These are phyloP conservation scores for Penicillium decumbens DNA, from an alignment of 2,329 filamentous ascomycete genomes.

Conservation along the genomic window DNA sequence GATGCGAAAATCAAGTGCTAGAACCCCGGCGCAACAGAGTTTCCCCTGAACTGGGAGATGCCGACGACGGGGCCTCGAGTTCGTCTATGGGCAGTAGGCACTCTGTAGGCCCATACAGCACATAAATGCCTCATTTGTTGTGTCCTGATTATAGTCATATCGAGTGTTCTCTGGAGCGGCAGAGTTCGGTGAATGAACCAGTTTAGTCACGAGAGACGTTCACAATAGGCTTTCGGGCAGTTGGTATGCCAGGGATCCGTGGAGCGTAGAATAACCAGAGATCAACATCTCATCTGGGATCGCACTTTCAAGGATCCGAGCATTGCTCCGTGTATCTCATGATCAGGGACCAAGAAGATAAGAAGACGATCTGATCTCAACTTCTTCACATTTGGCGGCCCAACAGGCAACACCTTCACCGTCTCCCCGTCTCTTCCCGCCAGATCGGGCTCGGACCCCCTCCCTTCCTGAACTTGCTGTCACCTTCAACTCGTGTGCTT, in stretches of 20 bases:
- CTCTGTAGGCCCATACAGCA: not conserved
- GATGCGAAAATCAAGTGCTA: not conserved
- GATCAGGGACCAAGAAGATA: not conserved
- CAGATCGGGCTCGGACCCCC: slow-evolving; percentile 23
- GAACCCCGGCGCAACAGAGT: slow-evolving; percentile 6
- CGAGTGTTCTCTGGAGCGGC: not conserved
- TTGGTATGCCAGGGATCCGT: not conserved
- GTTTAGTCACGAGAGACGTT: not conserved
- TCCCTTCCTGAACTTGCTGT: slow-evolving; percentile 9
- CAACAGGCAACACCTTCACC: not conserved
- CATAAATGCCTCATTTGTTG: not conserved
- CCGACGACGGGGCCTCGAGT: not conserved
- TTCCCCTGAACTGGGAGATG: slow-evolving; percentile 3
- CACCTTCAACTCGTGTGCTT: not conserved
- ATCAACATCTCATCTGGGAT: not conserved
- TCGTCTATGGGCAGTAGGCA: not conserved
- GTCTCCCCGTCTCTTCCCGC: slow-evolving; percentile 16
- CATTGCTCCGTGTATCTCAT: not conserved
- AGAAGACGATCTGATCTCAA: not conserved
- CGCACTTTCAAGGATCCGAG: not conserved
- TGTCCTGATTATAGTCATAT: not conserved
- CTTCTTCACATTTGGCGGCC: not conserved
- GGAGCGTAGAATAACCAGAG: not conserved
- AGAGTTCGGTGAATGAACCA: not conserved
- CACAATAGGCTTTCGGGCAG: not conserved